Evolutionary conservation across 2,329 filamentous ascomycete species (phyloP).

Genomic region (Polychaeton citri): DNA sequence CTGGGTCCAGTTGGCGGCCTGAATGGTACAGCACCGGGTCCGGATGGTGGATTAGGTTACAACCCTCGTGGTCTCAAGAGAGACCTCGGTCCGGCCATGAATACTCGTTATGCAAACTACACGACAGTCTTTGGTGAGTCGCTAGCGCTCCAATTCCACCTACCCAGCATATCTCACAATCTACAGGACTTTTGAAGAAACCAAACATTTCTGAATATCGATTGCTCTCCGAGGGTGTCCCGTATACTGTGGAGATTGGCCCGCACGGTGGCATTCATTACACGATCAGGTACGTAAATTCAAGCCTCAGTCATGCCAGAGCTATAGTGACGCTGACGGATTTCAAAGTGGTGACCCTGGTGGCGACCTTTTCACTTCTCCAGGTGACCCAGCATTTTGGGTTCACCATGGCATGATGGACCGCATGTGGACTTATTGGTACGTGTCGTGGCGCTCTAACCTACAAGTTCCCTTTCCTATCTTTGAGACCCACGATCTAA

Average conservation of each 20-base stretch:
- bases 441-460: neutral
- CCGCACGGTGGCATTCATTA: neutral
- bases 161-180: neutral
- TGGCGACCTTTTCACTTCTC: neutral
- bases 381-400: neutral
- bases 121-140: neutral
- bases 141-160: neutral
- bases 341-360: neutral
- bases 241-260: constrained; percentile 2
- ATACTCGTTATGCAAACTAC: neutral
- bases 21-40: neutral
- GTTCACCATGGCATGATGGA: neutral
- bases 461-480: neutral
- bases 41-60: neutral
- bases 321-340: neutral
- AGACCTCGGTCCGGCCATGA: neutral
- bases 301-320: neutral
- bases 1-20: constrained; percentile 7
- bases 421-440: neutral
- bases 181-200: constrained; percentile 1
- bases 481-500: neutral
- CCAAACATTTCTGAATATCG: constrained; percentile 2
- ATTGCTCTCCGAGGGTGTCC: constrained; percentile 2
- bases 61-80: neutral
- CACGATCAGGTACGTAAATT: neutral